These are phyloP conservation scores for Xylaria curta DNA, from an alignment of 495 filamentous ascomycete genomes.

Conservation along the genomic window DNA sequence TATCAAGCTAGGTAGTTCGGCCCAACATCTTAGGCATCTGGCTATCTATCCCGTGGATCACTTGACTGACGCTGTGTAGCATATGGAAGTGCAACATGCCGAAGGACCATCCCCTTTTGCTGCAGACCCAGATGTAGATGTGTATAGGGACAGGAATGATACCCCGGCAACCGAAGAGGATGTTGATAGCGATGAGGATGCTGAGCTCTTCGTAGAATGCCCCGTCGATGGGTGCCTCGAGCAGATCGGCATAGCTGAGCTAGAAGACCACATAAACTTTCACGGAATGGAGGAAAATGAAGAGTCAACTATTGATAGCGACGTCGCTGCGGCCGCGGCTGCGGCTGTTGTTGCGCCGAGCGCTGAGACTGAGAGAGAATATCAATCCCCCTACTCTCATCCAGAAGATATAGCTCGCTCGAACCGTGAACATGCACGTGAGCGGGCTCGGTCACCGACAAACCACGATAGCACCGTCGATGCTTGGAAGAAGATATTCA, in stretches of 20 bases:
- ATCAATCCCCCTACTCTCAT: conserved; percentile 31
- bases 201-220: conserved; percentile 67
- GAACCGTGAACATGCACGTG: not conserved
- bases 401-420: conserved; percentile 28
- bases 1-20: not conserved
- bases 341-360: not conserved
- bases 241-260: conserved; percentile 61
- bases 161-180: not conserved
- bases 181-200: conserved; percentile 40
- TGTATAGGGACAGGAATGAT: not conserved
- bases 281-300: conserved; percentile 67
- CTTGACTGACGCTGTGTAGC: conserved; percentile 37
- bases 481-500: conserved; percentile 26
- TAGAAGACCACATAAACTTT: conserved; percentile 76
- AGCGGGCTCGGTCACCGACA: not conserved
- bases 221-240: conserved; percentile 77
- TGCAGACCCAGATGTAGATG: conserved; percentile 40
- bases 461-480: conserved; percentile 9
- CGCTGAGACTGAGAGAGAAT: not conserved
- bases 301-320: conserved; percentile 26
- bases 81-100: conserved; percentile 65
- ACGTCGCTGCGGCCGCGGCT: conserved; percentile 8
- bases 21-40: not conserved
- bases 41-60: not conserved
- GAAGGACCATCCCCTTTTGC: conserved; percentile 62